phyloP scores from a whole-genome alignment of 148 eudicot genomes.

The Cornus florida region DNA sequence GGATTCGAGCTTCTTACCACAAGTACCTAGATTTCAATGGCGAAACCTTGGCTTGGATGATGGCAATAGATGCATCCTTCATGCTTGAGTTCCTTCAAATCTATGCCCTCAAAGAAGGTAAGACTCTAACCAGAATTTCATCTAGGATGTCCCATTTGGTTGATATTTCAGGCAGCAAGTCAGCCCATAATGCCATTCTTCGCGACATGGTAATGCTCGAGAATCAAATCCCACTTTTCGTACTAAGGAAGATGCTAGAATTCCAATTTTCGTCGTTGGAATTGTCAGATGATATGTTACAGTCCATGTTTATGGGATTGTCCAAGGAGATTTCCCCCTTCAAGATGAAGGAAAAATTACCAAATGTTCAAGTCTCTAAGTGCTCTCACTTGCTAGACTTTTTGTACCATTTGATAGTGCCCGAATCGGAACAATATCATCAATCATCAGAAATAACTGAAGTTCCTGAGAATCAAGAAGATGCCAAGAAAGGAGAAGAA shows the following conservation, averaged over 20 bases:
- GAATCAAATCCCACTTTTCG: slow-evolving; percentile 37
- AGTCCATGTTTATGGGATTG: too few relatives aligned
- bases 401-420: slow-evolving; percentile 26
- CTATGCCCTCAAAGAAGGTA: neutral
- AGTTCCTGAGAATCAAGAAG: neutral
- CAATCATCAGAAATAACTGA: neutral
- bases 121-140: neutral
- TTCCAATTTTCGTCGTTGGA: neutral
- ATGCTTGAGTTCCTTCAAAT: slow-evolving; percentile 30
- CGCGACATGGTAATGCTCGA: slow-evolving; percentile 40
- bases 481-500: neutral
- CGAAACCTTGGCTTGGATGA: slow-evolving; percentile 26
- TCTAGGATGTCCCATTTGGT: slow-evolving; percentile 15
- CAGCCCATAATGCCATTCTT: slow-evolving; percentile 29
- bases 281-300: slow-evolving; percentile 10
- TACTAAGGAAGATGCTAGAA: slow-evolving; percentile 17
- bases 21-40: slow-evolving; percentile 15
- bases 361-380: neutral
- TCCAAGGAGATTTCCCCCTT: slow-evolving; percentile 23
- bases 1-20: slow-evolving; percentile 37
- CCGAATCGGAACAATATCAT: neutral
- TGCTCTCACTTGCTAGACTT: slow-evolving; percentile 30
- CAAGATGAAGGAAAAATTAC: neutral
- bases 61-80: slow-evolving; percentile 39
- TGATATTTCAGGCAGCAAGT: slow-evolving; percentile 8